Evolutionary conservation across 352 stramenopile genomes (phyloP).

Genomic region (Phytopythium oedochilum): DNA sequence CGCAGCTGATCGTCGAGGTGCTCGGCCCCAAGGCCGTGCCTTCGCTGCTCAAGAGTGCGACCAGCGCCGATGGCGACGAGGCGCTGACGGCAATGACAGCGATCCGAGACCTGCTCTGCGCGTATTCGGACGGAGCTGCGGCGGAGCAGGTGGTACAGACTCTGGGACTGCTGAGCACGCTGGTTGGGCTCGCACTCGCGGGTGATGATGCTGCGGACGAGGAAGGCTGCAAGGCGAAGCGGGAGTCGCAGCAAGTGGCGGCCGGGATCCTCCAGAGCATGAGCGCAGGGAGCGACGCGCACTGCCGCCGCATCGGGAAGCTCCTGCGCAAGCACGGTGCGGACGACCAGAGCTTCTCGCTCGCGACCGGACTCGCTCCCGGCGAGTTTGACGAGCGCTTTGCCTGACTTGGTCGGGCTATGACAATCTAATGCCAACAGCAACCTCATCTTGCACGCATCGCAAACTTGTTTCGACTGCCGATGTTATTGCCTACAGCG

Average conservation of each 20-base stretch:
- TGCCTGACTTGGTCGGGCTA: no score
- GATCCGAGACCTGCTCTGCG: conserved; percentile 23
- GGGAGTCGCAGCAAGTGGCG: background rate
- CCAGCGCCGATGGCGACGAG: conserved; percentile 36
- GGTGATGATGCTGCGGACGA: background rate
- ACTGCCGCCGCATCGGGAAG: conserved; percentile 28
- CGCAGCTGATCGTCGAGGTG: conserved; percentile 44
- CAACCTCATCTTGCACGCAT: no score
- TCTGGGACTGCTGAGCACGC: conserved; percentile 42
- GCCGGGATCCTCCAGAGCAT: background rate
- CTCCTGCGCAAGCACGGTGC: conserved; percentile 21
- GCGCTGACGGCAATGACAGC: conserved; percentile 33
- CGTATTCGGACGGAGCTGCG: conserved; percentile 8
- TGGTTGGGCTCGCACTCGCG: conserved; percentile 6
- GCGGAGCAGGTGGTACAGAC: conserved; percentile 40
- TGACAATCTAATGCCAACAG: no score
- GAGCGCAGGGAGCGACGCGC: conserved; percentile 8
- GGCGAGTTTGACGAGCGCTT: background rate
- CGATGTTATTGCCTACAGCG: no score
- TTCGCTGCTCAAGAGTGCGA: conserved; percentile 36
- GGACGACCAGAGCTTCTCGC: conserved; percentile 10
- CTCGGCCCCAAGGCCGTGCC: conserved; percentile 42
- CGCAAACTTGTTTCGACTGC: no score
- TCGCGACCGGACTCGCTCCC: background rate
- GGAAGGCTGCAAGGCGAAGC: background rate